These are phyloP conservation scores for Edaphochlamys debaryana DNA, from an alignment of 139 green algal genomes.

Conservation along the genomic window DNA sequence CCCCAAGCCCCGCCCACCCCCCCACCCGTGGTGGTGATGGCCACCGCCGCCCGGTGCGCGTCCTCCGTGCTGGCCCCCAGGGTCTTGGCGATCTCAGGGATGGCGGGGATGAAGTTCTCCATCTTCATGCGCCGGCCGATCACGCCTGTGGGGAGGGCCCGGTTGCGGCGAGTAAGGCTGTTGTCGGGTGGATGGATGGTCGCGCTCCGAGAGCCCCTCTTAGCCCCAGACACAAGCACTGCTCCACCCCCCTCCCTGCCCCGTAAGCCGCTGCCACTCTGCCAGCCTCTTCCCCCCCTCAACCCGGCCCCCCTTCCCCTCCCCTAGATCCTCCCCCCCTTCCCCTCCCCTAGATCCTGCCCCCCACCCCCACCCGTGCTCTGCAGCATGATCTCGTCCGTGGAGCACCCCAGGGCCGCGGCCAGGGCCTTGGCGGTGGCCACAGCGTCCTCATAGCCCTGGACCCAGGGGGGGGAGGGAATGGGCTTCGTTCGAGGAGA, in stretches of 20 bases:
- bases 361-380: slow-evolving; percentile 83
- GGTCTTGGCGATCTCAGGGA: slow-evolving; percentile 77
- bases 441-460: slow-evolving; percentile 80
- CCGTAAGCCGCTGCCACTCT: too few relatives aligned
- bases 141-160: slow-evolving; percentile 70
- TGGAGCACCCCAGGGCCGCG: slow-evolving; percentile 69
- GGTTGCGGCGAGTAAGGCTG: neutral
- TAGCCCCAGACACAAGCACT: too few relatives aligned
- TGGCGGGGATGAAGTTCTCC: slow-evolving; percentile 78
- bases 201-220: too few relatives aligned
- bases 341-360: neutral
- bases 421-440: slow-evolving; percentile 75
- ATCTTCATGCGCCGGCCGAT: slow-evolving; percentile 98
- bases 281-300: neutral
- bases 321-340: neutral
- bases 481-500: slow-evolving; percentile 2
- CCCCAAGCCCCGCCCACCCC: neutral
- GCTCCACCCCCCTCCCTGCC: too few relatives aligned
- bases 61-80: slow-evolving; percentile 71
- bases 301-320: neutral
- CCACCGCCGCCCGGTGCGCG: slow-evolving; percentile 82
- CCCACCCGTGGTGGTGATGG: slow-evolving; percentile 90
- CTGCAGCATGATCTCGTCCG: slow-evolving; percentile 83
- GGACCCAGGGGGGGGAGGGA: neutral
- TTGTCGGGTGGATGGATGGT: neutral